Percentiles rank a stretch among this genome's conserved stretches.
phyloP scores from a whole-genome alignment of 2,329 filamentous ascomycete species.

The Sporothrix humicola region DNA sequence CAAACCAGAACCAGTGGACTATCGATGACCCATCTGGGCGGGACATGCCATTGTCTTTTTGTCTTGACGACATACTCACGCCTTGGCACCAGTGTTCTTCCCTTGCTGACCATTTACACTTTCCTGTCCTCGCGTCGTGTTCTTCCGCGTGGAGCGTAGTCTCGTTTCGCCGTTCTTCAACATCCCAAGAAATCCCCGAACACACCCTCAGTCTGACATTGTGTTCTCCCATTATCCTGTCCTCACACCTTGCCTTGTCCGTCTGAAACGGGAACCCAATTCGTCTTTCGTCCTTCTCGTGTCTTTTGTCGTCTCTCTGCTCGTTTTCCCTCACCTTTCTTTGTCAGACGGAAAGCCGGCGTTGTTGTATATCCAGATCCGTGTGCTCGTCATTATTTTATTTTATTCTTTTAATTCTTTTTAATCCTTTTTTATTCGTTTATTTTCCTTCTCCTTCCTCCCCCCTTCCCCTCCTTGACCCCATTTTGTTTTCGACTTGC shows the following conservation, averaged over 20 bases:
- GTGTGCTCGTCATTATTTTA: no score
- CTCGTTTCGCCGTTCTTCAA: background rate
- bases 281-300: background rate
- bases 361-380: slow-evolving; percentile 7
- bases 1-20: background rate
- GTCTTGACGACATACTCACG: background rate
- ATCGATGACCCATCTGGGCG: slow-evolving; percentile 7
- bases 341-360: slow-evolving; percentile 15
- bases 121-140: background rate
- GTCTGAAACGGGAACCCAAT: background rate
- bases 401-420: background rate
- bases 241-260: background rate
- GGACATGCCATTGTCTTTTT: slow-evolving; percentile 2
- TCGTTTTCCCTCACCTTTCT: background rate
- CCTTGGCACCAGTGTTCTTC: background rate
- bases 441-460: background rate
- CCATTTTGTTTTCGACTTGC: no score
- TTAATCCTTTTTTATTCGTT: no score
- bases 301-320: background rate
- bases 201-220: background rate
- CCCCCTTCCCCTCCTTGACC: background rate
- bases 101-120: background rate
- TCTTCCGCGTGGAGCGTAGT: background rate
- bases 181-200: slow-evolving; percentile 11
- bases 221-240: background rate